Conservation (phyloP, 345 rosid species). For the Sonneratia alba region DNA sequence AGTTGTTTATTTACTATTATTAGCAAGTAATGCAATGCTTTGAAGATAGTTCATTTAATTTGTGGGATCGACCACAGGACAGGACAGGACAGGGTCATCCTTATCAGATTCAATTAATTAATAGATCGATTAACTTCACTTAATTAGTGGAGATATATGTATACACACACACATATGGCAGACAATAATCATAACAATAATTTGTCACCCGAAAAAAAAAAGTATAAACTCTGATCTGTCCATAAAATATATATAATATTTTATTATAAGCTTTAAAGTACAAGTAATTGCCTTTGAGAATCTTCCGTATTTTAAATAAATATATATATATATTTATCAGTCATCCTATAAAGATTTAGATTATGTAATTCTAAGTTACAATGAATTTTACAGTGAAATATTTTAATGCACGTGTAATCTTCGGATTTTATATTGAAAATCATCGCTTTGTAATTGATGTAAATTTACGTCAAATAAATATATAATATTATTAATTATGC, state of each 20-base stretch:
- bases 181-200: not conserved
- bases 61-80: not conserved
- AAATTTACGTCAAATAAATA: no score
- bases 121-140: not conserved
- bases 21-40: not conserved
- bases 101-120: not conserved
- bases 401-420: no score
- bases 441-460: no score
- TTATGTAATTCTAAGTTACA: no score
- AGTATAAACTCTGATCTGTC: not conserved
- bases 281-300: no score
- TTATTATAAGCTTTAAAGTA: no score
- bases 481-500: not conserved
- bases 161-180: not conserved
- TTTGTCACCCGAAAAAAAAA: not conserved
- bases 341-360: no score
- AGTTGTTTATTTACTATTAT: not conserved
- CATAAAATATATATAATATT: not conserved
- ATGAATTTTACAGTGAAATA: no score
- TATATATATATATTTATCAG: no score
- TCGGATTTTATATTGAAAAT: no score
- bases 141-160: not conserved
- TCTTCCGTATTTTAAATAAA: no score
- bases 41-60: not conserved
- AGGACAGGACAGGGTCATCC: not conserved